Evolutionary conservation across 2,329 filamentous ascomycete genomes (phyloP), one percentile per base, ranked within the genome.

Genomic region (Grosmannia clavigera): DNA sequence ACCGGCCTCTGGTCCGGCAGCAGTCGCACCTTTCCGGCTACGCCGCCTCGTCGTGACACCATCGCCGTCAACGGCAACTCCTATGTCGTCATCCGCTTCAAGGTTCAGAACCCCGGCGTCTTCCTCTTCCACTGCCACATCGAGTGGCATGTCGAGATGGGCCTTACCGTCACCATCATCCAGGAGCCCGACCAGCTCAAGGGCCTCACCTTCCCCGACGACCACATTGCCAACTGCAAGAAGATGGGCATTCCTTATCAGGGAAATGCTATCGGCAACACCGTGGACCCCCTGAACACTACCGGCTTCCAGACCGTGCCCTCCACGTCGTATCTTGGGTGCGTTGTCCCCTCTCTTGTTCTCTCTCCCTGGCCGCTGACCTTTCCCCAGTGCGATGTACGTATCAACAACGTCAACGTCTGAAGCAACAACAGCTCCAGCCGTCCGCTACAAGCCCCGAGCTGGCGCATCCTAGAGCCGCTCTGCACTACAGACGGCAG

Each of bases 211-310:
- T 81, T 90, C 53, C 85, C 85, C 0, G 68, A 77, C 33, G 78
- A 85, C 61, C 83, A 87, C 66, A 73, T 78, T 64, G 73, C 72
- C 27, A 70, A 70, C 43, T 80, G 78, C 66, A 70, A 73, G 16
- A 76, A 72, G 5, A 71, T 71, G 27, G 73, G 73, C 19, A 74
- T 79, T 1, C 78, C 81, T 1, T 77, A 72, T 1, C 65, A 68
- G 12, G 87, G 87, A 0, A 90, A 90, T 65, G 87, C 87, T 0
- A 87, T 82, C 0, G 87, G 82, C 0, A 87, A 87, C 63, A 82
- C 79, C 0, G 65, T 70, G 1, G 70, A 87, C 61, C 69, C 76
- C 3, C 70, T 82, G 2, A 79, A 88, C 65, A 73, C 81, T 3
- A 72, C 68, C 0, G 80, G 78, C 43, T 76, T 81, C 68, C 77